A percentile compares a stretch with the other conserved stretches of the same genome.
Evolutionary conservation across 208 protist genomes (phyloP).

Genomic region (Acanthamoeba castellanii): DNA sequence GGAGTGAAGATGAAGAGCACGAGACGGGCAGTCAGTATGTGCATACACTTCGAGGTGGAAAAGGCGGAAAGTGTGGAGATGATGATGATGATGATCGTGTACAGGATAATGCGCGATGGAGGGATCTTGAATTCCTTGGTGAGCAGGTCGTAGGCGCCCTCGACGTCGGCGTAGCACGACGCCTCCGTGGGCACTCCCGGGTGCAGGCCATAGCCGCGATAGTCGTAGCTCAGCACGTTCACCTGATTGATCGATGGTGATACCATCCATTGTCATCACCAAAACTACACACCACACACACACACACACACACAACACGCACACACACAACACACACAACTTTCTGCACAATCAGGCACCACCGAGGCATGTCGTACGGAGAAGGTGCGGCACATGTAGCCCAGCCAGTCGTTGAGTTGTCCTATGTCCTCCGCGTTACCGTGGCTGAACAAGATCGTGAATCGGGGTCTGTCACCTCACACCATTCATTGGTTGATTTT

Average conservation of each 20-base stretch:
- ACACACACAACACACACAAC: too few relatives aligned
- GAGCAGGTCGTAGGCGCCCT: slow-evolving; percentile 24
- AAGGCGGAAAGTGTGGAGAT: too few relatives aligned
- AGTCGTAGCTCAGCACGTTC: slow-evolving; percentile 62
- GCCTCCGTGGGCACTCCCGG: not conserved
- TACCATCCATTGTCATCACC: too few relatives aligned
- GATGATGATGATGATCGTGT: too few relatives aligned
- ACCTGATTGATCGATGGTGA: not conserved
- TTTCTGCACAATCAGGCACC: too few relatives aligned
- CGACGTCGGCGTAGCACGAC: slow-evolving; percentile 49
- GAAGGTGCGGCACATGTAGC: slow-evolving; percentile 28
- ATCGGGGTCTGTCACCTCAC: not conserved
- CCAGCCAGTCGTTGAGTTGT: slow-evolving; percentile 41
- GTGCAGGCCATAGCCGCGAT: slow-evolving; percentile 58
- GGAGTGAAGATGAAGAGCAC: not conserved
- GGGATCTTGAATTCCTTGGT: slow-evolving; percentile 42
- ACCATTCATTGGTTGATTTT: too few relatives aligned
- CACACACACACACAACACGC: too few relatives aligned
- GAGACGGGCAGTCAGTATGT: too few relatives aligned
- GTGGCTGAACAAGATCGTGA: slow-evolving; percentile 59
- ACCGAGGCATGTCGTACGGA: too few relatives aligned
- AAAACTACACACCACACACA: not conserved
- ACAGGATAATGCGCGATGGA: slow-evolving; percentile 54
- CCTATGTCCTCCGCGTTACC: slow-evolving; percentile 68
- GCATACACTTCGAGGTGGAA: too few relatives aligned